Percentiles rank a stretch among this genome's conserved stretches.
phyloP scores from a whole-genome alignment of 768 basidiomycete species.

The Lactarius hatsudake region DNA sequence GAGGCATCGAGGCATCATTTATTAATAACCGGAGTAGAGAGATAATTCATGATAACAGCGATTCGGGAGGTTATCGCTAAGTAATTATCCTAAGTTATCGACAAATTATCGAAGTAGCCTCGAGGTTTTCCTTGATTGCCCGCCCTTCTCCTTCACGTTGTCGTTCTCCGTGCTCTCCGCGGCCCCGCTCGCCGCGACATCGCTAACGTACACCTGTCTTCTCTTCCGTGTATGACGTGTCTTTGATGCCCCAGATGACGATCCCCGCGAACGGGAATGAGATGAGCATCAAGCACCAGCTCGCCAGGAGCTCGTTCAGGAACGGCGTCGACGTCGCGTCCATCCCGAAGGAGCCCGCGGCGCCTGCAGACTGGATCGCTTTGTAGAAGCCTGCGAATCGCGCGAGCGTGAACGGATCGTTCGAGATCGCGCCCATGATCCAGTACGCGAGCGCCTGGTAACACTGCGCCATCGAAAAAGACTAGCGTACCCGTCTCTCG shows the following conservation, averaged over 20 bases:
- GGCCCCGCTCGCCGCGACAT: conserved; percentile 16
- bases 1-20: no score
- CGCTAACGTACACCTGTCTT: conserved; percentile 34
- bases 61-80: no score
- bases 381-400: conserved; percentile 48
- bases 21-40: no score
- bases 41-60: no score
- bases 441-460: conserved; percentile 41
- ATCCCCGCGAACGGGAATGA: conserved; percentile 37
- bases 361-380: conserved; percentile 38
- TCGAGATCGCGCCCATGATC: conserved; percentile 44
- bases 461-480: conserved; percentile 39
- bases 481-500: conserved; percentile 27
- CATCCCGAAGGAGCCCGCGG: conserved; percentile 44
- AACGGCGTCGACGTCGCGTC: conserved; percentile 44
- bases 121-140: no score
- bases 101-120: no score
- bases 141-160: background rate
- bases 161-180: conserved; percentile 7
- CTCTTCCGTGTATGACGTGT: conserved; percentile 40
- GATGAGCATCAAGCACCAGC: conserved; percentile 37
- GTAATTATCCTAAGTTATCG: no score
- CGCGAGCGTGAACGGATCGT: conserved; percentile 46
- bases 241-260: conserved; percentile 38
- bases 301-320: conserved; percentile 42